Conservation (phyloP, 108 stramenopile genomes). For the Skeletonema costatum region DNA sequence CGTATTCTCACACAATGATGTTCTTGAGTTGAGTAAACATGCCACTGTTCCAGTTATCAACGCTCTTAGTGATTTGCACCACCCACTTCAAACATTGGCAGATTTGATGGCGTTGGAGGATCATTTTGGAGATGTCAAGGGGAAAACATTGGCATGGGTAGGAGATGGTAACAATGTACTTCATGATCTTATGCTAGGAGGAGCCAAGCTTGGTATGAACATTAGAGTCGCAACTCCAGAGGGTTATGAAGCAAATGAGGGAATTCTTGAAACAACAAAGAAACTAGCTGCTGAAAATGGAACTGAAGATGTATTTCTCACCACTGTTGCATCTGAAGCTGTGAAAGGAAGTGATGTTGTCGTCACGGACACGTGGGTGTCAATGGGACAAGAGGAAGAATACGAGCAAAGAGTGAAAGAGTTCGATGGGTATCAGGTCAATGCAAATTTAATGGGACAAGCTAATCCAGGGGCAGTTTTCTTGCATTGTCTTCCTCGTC, state of each 20-base stretch:
- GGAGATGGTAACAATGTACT: conserved; percentile 99
- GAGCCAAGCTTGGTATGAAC: conserved; percentile 92
- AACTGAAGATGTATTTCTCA: conserved; percentile 54
- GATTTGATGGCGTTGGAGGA: conserved; percentile 96
- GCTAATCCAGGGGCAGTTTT: conserved; percentile 90
- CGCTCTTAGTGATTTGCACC: conserved; percentile 93
- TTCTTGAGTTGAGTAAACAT: conserved; percentile 81
- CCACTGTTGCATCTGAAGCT: conserved; percentile 83
- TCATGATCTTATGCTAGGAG: conserved; percentile 95
- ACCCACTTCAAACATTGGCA: conserved; percentile 97
- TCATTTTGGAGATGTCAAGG: conserved; percentile 79
- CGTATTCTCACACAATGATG: conserved; percentile 87
- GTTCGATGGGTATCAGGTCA: conserved; percentile 96
- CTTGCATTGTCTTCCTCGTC: conserved; percentile 96
- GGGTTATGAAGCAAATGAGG: conserved; percentile 88
- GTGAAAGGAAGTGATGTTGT: conserved; percentile 91
- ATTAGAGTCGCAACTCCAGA: conserved; percentile 92
- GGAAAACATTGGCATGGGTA: conserved; percentile 96
- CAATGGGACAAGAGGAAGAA: conserved; percentile 97
- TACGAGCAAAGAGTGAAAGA: conserved; percentile 84
- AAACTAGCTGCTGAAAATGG: conserved; percentile 67
- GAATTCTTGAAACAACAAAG: conserved; percentile 63
- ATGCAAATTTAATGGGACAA: conserved; percentile 79
- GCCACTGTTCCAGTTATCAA: conserved; percentile 95
- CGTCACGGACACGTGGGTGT: conserved; percentile 98